Evolutionary conservation across 805 yeast species (phyloP), one percentile per base, ranked within the genome.

Genomic region (Starmerella potacharoeniae): DNA sequence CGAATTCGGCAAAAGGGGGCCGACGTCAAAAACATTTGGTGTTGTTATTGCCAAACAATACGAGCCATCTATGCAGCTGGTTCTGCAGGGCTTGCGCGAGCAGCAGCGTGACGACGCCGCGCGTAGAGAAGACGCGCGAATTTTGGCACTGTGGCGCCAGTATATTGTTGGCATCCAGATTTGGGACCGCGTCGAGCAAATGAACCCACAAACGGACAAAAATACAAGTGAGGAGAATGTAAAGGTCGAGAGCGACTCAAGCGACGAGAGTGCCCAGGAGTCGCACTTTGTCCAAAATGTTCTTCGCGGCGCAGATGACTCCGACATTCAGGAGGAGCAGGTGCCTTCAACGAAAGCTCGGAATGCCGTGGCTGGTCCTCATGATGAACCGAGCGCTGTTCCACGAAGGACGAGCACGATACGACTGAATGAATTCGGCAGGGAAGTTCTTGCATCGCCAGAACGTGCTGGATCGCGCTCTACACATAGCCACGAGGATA

Each of bases 1-100:
- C 70, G 93, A 87, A 54, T 93, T 86, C 69, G 77, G 59, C 8
- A 52, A 57, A 5, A 51, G 56, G 4, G 64, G 63, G 9, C 55
- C 64, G 5, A 81, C 80, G 10, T 91, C 95, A 0, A 72, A 74
- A 52, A 76, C 81, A 43, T 80, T 82, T 5, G 97, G 97, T 2
- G 77, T 88, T 30, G 83, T 93, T 1, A 83, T 89, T 6, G 83
- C 85, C 5, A 64, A 65, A 29, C 83, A 82, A 62, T 80, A 70
- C 57, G 71, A 72, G 55, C 87, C 82, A 40, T 90, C 89, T 0
- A 73, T 86, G 40, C 62, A 69, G 30, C 69, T 73, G 0, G 82
- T 81, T 0, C 69, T 77, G 9, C 72, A 74, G 28, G 64, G 83
- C 28, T 63, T 71, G 51, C 77, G 75, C 22, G 80, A 80, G 56